A percentile compares a stretch with the other conserved stretches of the same genome.
Evolutionary conservation across 1,284 basidiomycete genomes (phyloP).

Genomic region (Rhodotorula glutinis): DNA sequence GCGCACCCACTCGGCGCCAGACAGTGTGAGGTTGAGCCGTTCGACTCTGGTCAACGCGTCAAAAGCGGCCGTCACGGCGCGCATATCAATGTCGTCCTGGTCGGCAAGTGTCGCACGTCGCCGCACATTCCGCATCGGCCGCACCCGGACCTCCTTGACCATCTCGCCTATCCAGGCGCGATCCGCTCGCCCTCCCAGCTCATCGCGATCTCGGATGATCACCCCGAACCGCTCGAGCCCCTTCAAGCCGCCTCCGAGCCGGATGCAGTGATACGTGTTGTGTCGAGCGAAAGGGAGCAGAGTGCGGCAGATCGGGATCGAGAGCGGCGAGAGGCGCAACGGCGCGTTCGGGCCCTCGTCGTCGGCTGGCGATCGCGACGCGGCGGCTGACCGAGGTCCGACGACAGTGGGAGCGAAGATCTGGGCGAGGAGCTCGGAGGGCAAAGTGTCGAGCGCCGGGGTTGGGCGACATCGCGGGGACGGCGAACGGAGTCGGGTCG

Average conservation of each 20-base stretch:
- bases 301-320: conserved; percentile 2
- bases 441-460: background rate
- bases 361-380: background rate
- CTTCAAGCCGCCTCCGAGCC: background rate
- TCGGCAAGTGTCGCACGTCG: background rate
- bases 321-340: background rate
- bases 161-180: background rate
- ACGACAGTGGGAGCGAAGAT: conserved; percentile 2
- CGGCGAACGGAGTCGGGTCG: background rate
- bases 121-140: background rate
- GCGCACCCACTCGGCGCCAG: background rate
- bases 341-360: background rate
- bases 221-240: background rate
- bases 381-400: background rate
- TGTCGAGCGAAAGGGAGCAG: conserved; percentile 3
- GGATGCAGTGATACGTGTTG: background rate
- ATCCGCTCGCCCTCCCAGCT: background rate
- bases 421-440: conserved; percentile 5
- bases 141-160: background rate
- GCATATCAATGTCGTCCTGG: background rate
- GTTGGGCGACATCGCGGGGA: background rate
- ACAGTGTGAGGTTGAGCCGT: background rate
- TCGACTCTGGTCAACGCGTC: background rate
- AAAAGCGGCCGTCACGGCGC: background rate
- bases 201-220: background rate